Base-by-base conservation (phyloP, 768 basidiomycete genomes). In the Megacollybia marginata region DNA sequence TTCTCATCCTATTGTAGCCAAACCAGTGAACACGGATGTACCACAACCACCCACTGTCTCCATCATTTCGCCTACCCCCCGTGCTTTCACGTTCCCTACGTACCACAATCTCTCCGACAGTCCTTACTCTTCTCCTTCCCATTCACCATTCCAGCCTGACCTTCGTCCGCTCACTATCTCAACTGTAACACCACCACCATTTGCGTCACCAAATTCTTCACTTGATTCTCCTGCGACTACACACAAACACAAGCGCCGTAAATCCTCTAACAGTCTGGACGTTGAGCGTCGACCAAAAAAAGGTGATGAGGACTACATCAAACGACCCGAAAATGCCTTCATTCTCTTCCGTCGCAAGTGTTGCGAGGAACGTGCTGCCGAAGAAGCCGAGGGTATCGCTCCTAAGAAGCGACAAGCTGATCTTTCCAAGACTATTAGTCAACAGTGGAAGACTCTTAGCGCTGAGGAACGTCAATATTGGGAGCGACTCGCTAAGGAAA, bases 241-340 rank as follows among this genome's bases (percentile, higher is more conserved):
- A 2, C 23, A 65, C 57, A 75, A 76, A 2, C 23, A 65, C 57
- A 75, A 76, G 59, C 78, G 78, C 46, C 72, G 78, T 62, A 80
- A 78, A 48, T 72, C 72, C 42, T 73, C 69, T 47, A 28, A 2
- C 23, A 66, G 67, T 59, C 72, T 63, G 59, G 71, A 72, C 63
- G 68, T 68, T 59, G 80, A 82, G 52, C 78, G 78, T 55, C 66
- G 76, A 51, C 76, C 82, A 53, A 79, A 71, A 67, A 82, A 83
- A 70, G 86, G 87, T 57, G 86, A 88, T 65, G 84, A 85, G 45
- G 85, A 86, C 64, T 89, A 89, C 60, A 80, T 89, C 70, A 88
- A 88, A 65, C 80, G 87, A 40, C 87, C 86, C 2, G 84, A 87
- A 68, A 88, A 89, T 59, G 87, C 87, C 8, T 89, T 89, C 72